Percentiles rank a stretch among this genome's conserved stretches.
phyloP scores from a whole-genome alignment of 169 alveolate species.

The Eimeria brunetti region DNA sequence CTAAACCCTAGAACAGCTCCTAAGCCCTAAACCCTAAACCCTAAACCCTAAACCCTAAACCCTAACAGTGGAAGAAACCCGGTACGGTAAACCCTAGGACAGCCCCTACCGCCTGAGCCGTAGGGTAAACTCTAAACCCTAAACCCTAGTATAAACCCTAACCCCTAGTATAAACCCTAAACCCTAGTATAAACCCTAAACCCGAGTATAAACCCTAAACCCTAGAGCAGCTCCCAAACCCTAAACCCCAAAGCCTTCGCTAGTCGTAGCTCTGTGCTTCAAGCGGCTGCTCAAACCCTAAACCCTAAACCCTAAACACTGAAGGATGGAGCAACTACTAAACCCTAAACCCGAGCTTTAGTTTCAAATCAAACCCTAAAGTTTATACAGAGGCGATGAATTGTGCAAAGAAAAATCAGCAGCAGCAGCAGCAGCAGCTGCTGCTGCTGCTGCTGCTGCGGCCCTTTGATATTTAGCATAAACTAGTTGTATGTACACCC shows the following conservation, averaged over 20 bases:
- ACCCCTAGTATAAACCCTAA: neutral
- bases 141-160: neutral
- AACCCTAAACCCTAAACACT: neutral
- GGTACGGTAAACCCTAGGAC: neutral
- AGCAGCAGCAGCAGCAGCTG: neutral
- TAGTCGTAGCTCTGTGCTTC: neutral
- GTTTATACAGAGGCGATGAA: neutral
- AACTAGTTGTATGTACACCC: neutral
- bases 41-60: neutral
- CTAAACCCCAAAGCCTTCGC: neutral
- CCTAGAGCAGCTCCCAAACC: neutral
- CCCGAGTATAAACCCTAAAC: neutral
- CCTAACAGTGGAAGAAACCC: neutral
- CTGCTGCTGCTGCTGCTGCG: neutral
- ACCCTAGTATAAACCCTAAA: constrained; percentile 16
- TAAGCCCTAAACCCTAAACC: neutral
- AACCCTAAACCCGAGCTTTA: neutral
- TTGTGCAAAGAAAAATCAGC: neutral
- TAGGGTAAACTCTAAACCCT: neutral
- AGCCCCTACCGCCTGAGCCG: neutral
- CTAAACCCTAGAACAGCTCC: constrained; percentile 5
- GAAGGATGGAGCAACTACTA: no score
- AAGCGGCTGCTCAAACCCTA: neutral
- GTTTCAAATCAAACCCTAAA: neutral
- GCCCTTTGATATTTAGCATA: neutral